Base-by-base conservation (phyloP, 2,329 filamentous ascomycete species). In the Cladosporium sp. region DNA sequence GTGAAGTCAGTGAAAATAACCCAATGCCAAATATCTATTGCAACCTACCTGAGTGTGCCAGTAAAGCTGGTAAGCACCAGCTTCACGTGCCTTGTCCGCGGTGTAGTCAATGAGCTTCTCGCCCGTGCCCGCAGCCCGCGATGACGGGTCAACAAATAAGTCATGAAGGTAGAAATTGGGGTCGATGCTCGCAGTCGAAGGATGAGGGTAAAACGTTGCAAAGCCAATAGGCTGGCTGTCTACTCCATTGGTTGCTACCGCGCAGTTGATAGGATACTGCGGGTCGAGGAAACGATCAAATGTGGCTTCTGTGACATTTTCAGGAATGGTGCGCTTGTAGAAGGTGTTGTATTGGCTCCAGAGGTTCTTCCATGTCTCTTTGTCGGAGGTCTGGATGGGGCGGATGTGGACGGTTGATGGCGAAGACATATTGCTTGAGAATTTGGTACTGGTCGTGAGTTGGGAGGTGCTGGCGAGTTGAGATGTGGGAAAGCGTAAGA, bases 51-150 rank as follows among this genome's bases (percentile, higher is more conserved):
- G 51, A n/a, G 64, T 65, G 48, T 65, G 64, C 64, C 64, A 65
- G 21, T 65, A 65, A 23, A 65, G 57, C 48, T 59, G 58, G n/a
- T 60, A 60, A 36, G 64, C 64, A 10, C 53, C 58, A 6, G 28
- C 49, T 49, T 60, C 64, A 26, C 57, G 39, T 5, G 64, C 64
- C 30, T 84, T 84, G 73, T 85, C 82, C n/a, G 90, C 86, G 91
- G 94, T 93, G 68, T 84, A 85, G 69, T 95, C 87, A 71, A 95
- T 91, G 71, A 95, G 81, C 71, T 88, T 86, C 79, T 86, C 85
- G 60, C 78, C 81, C 72, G 95, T 90, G 76, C 64, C 64, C 13
- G 49, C 64, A 34, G 58, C 58, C 23, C 64, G 46, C 18, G 28
- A 34, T 2, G 49, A 25, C 5, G 64, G 64, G 18, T 65, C 64